Conservation (phyloP, 495 filamentous ascomycete species). For the Aspergillus avenaceus region DNA sequence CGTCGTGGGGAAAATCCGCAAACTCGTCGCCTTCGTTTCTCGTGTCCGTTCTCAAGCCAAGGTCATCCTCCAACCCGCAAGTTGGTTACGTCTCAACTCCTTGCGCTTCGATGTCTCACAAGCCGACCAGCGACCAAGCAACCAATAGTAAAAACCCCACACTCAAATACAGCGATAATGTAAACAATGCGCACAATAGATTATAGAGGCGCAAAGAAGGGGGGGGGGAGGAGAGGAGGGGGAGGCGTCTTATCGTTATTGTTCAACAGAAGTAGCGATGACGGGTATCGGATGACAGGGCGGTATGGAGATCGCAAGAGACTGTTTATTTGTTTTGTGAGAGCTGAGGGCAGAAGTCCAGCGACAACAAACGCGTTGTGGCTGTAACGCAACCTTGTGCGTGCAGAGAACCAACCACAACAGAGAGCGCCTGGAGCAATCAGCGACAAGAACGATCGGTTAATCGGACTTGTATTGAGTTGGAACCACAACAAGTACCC, state of each 20-base stretch:
- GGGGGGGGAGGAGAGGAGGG: neutral
- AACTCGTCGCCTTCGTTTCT: conserved; percentile 20
- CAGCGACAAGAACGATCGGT: too few species aligned
- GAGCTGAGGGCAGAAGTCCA: conserved; percentile 7
- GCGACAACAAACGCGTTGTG: conserved; percentile 24
- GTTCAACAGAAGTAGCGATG: neutral
- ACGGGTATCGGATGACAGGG: neutral
- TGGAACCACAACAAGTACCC: neutral
- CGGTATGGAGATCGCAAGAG: neutral
- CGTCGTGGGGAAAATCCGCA: conserved; percentile 15
- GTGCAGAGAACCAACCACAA: conserved; percentile 19
- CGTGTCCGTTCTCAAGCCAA: conserved; percentile 21
- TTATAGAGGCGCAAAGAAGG: neutral
- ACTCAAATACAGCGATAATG: too few species aligned
- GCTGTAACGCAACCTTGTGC: conserved; percentile 14
- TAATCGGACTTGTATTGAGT: neutral
- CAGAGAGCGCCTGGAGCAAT: conserved; percentile 7
- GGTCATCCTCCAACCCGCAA: conserved; percentile 31
- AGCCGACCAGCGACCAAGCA: conserved; percentile 25
- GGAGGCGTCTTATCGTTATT: neutral
- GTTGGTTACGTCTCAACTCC: neutral
- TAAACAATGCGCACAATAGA: neutral
- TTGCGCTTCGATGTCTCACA: conserved; percentile 6
- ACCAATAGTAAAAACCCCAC: too few species aligned
- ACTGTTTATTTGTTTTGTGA: neutral